These are phyloP conservation scores for Sergeia podlipaevii DNA, from an alignment of 208 protist species.

Conservation along the genomic window DNA sequence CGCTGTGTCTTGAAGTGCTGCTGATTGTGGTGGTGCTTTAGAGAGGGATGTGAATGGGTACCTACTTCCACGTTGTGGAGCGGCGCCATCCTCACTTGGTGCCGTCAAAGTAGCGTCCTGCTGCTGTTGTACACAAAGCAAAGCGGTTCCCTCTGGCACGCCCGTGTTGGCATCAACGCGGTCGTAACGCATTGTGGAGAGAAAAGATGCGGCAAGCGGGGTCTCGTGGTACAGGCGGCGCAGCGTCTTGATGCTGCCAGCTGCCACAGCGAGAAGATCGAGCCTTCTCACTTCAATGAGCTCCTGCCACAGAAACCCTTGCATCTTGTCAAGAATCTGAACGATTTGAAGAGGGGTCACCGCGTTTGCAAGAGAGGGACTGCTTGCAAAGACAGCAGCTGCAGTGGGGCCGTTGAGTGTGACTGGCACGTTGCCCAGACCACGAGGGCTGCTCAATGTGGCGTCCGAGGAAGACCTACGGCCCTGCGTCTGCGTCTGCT, in stretches of 20 bases:
- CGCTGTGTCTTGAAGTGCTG: background rate
- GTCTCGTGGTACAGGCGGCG: constrained; percentile 22
- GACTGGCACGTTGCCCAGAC: background rate
- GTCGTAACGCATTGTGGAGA: constrained; percentile 66
- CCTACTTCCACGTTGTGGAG: too few relatives aligned
- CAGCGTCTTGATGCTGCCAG: constrained; percentile 45
- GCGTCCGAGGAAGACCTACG: background rate
- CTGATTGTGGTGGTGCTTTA: background rate
- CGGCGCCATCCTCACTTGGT: too few relatives aligned
- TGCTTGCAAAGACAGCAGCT: constrained; percentile 15
- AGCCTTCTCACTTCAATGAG: constrained; percentile 50
- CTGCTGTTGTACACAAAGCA: constrained; percentile 1
- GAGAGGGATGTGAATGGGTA: too few relatives aligned
- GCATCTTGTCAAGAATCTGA: constrained; percentile 25
- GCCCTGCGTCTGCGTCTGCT: background rate
- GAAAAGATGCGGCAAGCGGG: constrained; percentile 16
- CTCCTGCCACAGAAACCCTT: constrained; percentile 38
- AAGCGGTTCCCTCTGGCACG: constrained; percentile 42
- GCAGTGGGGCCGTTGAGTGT: constrained; percentile 6
- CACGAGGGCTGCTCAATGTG: background rate
- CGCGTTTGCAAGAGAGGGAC: constrained; percentile 29
- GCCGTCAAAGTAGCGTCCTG: too few relatives aligned
- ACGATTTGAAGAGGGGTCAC: constrained; percentile 18
- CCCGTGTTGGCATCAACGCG: constrained; percentile 65
- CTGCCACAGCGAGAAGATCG: constrained; percentile 64